Evolutionary conservation across 495 filamentous ascomycete species (phyloP), one percentile per base, ranked within the genome.

Genomic region (Lichenothelia convexa): DNA sequence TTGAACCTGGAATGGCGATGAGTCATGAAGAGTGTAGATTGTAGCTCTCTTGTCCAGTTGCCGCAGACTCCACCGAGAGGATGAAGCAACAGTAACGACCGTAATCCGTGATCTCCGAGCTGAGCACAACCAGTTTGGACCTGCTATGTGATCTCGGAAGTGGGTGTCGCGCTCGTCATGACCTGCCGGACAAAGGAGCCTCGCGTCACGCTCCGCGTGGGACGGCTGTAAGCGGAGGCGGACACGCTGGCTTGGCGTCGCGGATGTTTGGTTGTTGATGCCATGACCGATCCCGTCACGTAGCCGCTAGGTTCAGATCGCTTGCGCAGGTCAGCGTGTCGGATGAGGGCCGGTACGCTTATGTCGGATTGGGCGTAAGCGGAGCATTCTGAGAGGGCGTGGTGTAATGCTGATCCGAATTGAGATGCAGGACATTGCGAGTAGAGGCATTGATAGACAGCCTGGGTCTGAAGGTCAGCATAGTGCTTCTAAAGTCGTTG

Each of bases 371-470:
- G 23, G 18, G 17, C 21, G 18, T 41, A 26, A 17, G 35, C 32
- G 24, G 41, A 37, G 39, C 59, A 62, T 33, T 40, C 40, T 20
- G 41, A 44, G 18, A 57, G 46, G 18, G 45, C 41, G 30, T 54
- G 37, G 35, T 60, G 52, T 7, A 62, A 39, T 5, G 59, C 58
- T 12, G 43, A 42, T 9, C 45, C 53, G 39, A 57, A 59, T 13
- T 53, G 47, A 36, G 48, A 33, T 7, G 49, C 57, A 23, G 54
- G 51, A 34, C 59, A 62, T 41, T 60, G 58, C 6, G 58, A 60
- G 39, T 59, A 56, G 11, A 62, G 46, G 38, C 56, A 62, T 39
- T 57, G 56, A 30, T 50, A 54, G 20, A 59, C 48, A 9, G 43
- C 45, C 56, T 62, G 41, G 6, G 9, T 40, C 36, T 6, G 9